Conservation (phyloP, 148 eudicot genomes). For the Persicaria maculosa region DNA sequence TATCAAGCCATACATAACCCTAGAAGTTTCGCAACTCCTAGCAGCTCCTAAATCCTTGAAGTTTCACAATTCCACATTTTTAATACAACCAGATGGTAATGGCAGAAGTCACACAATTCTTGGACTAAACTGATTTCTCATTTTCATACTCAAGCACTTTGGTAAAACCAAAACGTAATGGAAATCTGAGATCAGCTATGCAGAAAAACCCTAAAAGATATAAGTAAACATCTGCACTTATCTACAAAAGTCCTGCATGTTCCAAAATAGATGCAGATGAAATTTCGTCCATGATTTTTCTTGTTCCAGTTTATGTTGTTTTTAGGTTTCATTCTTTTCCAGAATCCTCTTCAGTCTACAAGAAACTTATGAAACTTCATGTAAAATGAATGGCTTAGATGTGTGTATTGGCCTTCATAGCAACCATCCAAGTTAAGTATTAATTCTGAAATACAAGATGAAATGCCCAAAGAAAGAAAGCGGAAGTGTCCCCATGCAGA, state of each 20-base stretch:
- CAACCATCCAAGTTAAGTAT: background rate
- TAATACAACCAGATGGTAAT: background rate
- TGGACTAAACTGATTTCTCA: background rate
- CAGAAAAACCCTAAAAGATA: background rate
- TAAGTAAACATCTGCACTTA: background rate
- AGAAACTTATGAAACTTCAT: background rate
- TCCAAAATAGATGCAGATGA: background rate
- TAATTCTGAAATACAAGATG: background rate
- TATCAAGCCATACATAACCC: background rate
- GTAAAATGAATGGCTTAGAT: background rate
- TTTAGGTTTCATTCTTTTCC: too few species aligned
- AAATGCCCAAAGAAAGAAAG: background rate
- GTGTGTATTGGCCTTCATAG: background rate
- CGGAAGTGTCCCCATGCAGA: background rate
- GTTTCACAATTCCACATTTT: background rate
- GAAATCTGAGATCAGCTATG: background rate
- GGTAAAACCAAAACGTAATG: background rate
- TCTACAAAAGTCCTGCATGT: background rate
- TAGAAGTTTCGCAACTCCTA: background rate
- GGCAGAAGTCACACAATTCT: constrained; percentile 4
- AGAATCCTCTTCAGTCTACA: too few species aligned
- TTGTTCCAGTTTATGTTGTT: background rate
- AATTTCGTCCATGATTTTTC: background rate
- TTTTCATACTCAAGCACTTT: background rate
- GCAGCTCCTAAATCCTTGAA: background rate